Evolutionary conservation across 768 basidiomycete genomes (phyloP), one percentile per base, ranked within the genome.

Genomic region (Leccinum obscurum): DNA sequence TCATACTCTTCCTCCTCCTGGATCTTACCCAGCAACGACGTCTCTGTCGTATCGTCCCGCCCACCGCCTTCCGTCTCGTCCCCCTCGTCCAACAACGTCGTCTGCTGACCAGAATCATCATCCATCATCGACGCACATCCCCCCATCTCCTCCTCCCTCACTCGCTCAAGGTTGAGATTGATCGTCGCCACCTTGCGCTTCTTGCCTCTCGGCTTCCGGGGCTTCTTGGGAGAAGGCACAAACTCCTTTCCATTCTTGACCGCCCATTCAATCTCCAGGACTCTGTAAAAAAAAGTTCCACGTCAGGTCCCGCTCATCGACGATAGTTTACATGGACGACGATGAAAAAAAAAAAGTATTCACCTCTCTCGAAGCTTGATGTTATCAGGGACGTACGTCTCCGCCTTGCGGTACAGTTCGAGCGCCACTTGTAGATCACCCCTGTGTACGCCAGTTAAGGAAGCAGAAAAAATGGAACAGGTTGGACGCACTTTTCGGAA

Each of bases 341-440:
- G 74, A 28, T 28, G 26, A 86, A 7, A 39, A 41, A 39, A 37
- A 37, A 39, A 88, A 79, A 84, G 81, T 80, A 86, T 86, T 83
- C 82, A 93, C 92, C 92, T 89, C 81, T 90, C 90, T 83, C 87
- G 85, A 53, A 94, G 81, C 72, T 91, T 93, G 75, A 84, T 73
- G 69, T 94, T 93, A 59, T 92, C 88, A n/a, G 92, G 92, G 52
- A 92, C 90, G 64, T 92, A 93, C 6, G 81, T 80, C 71, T 88
- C 87, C 20, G 91, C 92, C 66, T 90, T 89, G 69, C 86, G 85
- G 70, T 93, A 94, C 15, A 93, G 81, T 57, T 91, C 88, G 41
- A 94, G 80, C 3, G 92, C 92, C 2, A 85, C 82, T 66, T 87
- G 81, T n/a, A 92, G 78, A 68, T 92, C 86, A n/a, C 88, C 89